Conservation (phyloP, 306 rosid genomes). For the Glycine tomentella region DNA sequence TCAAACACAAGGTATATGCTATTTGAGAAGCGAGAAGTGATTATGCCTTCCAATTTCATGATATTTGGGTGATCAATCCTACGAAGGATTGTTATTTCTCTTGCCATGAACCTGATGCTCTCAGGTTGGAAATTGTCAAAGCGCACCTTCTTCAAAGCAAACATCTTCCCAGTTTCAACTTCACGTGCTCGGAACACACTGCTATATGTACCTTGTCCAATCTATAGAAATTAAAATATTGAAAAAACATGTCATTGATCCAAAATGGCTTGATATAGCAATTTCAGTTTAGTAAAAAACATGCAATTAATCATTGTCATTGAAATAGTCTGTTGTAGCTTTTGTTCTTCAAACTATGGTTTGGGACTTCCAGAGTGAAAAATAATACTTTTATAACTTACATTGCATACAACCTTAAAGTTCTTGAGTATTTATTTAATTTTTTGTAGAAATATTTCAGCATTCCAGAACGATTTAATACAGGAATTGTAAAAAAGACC, state of each 20-base stretch:
- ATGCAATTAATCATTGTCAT: slow-evolving; percentile 29
- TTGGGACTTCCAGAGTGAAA: not conserved
- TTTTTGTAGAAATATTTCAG: not conserved
- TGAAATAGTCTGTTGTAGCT: not conserved
- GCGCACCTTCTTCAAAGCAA: slow-evolving; percentile 94
- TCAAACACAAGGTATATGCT: slow-evolving; percentile 97
- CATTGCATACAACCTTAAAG: not conserved
- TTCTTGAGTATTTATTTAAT: not conserved
- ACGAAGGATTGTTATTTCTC: slow-evolving; percentile 89
- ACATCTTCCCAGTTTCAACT: slow-evolving; percentile 81
- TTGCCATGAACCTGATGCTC: slow-evolving; percentile 95
- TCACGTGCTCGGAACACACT: slow-evolving; percentile 92
- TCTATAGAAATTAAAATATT: slow-evolving; percentile 53
- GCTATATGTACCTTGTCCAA: slow-evolving; percentile 99
- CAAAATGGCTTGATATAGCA: slow-evolving; percentile 1
- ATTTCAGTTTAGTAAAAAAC: not conserved
- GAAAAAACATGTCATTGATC: not conserved
- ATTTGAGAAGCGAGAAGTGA: slow-evolving; percentile 74
- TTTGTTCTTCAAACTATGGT: not conserved
- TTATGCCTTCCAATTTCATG: slow-evolving; percentile 90
- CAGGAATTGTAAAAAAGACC: not conserved
- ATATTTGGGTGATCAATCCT: slow-evolving; percentile 96
- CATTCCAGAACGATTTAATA: too few relatives aligned
- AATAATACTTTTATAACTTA: not conserved
- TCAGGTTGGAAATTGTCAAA: slow-evolving; percentile 91